phyloP scores from a whole-genome alignment of 768 basidiomycete species.

The Termitomyces eurrhizus region DNA sequence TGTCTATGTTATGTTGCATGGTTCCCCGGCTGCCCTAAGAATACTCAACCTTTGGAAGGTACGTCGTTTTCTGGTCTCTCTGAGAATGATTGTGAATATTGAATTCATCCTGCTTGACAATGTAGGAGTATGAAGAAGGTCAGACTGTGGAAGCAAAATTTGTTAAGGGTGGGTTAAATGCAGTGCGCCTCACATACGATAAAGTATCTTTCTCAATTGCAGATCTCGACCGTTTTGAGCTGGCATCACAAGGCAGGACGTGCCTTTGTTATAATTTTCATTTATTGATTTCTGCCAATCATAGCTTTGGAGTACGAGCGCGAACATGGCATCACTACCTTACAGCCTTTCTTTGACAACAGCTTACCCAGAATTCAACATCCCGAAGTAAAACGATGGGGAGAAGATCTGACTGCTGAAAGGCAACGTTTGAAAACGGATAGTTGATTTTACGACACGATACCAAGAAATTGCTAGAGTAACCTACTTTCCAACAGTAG shows the following conservation, averaged over 20 bases:
- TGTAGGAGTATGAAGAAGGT: conserved; percentile 81
- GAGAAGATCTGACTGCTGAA: conserved; percentile 37
- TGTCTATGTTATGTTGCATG: conserved; percentile 83
- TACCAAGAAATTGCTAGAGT: neutral
- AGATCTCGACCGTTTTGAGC: conserved; percentile 88
- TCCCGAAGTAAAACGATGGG: conserved; percentile 74
- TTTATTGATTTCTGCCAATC: neutral
- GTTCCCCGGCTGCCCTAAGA: conserved; percentile 59
- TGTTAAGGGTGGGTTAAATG: conserved; percentile 61
- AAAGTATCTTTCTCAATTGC: neutral
- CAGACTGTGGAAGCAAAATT: conserved; percentile 73
- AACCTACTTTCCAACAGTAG: neutral
- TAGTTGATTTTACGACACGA: neutral
- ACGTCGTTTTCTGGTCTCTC: conserved; percentile 5
- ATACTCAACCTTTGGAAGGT: conserved; percentile 75
- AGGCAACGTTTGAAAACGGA: neutral
- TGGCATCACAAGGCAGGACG: conserved; percentile 72
- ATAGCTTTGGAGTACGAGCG: conserved; percentile 74
- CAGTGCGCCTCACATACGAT: neutral
- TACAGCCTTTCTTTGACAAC: conserved; percentile 80
- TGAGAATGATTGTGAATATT: neutral
- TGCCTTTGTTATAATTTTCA: neutral
- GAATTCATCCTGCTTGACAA: neutral
- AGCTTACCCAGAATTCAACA: conserved; percentile 72
- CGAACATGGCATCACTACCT: conserved; percentile 35